These are phyloP conservation scores for Croton laevigatus DNA, from an alignment of 441 rosid genomes.

Conservation along the genomic window DNA sequence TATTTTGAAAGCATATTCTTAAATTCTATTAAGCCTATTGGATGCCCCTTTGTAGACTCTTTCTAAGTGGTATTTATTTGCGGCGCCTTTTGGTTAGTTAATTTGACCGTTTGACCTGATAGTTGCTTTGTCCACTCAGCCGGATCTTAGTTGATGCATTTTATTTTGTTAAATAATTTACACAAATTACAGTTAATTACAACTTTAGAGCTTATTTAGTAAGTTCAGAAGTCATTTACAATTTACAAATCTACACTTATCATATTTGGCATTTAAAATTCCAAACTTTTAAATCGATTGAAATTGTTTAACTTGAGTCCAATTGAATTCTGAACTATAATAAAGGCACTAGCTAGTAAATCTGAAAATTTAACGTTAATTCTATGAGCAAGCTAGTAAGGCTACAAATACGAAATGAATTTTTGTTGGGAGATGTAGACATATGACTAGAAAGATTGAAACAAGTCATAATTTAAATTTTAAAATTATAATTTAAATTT, in stretches of 20 bases:
- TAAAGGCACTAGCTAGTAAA: too few relatives aligned
- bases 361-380: neutral
- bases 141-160: slow-evolving; percentile 3
- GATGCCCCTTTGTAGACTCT: slow-evolving; percentile 16
- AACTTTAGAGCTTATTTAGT: neutral
- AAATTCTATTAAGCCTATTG: slow-evolving; percentile 27
- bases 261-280: too few relatives aligned
- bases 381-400: neutral
- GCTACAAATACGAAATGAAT: neutral
- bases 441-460: slow-evolving; percentile 11
- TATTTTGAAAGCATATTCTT: slow-evolving; percentile 23
- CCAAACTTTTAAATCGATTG: too few relatives aligned
- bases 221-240: too few relatives aligned
- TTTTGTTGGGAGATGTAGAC: neutral
- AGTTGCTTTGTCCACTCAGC: slow-evolving; percentile 19
- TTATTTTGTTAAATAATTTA: neutral
- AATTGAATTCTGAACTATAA: too few relatives aligned
- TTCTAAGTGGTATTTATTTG: slow-evolving; percentile 35
- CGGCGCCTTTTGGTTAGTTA: slow-evolving; percentile 28
- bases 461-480: slow-evolving; percentile 17
- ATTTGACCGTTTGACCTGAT: slow-evolving; percentile 26
- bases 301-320: too few relatives aligned
- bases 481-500: slow-evolving; percentile 21
- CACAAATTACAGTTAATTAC: neutral
- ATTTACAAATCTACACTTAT: too few relatives aligned